Base-by-base conservation (phyloP, 495 filamentous ascomycete genomes). In the Immersiella caudata region DNA sequence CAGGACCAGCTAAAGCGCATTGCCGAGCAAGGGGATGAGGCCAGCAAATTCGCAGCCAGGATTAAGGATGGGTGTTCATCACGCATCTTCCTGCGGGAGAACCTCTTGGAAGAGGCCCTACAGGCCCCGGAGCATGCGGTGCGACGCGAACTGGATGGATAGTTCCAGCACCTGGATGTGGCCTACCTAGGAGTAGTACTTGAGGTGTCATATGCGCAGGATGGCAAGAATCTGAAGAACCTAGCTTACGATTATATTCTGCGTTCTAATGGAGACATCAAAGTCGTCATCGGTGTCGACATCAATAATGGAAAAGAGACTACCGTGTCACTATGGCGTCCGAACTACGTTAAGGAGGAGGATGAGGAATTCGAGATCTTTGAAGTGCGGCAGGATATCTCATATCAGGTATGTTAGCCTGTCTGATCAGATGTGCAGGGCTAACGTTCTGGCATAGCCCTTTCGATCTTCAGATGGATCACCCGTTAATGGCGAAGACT, bases 131-230 rank as follows among this genome's bases (percentile, higher is more conserved):
- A 50, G 33, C 50, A 64, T 12, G 50, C 20, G 50, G 62, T 64
- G 62, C 62, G 62, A 54, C 62, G 62, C 50, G 62, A 64, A 64
- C 62, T 49, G 8, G 62, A 64, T 64, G 62, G 62, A 33, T 22
- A 64, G 62, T 55, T 64, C 50, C 62, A 64, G 22, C 62, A 64
- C 50, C 50, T 12, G 22, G 22, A 56, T 52, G 49, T 49, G 20
- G 46, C 62, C 22, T 64, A 64, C 62, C 62, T 49, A 36, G 62
- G 62, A 24, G 62, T 64, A 12, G 62, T 64, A 49, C 46, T 64
- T 16, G 62, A 64, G 20, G 62, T 64, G 26, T 64, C 62, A 33
- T 64, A 64, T 22, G 55, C 62, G 46, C 62, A 64, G 25, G 62
- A 64, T 24, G 50, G 62, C 33, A 64, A 64, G 50, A 24, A 64